Percentiles rank a stretch among this genome's conserved stretches.
Evolutionary conservation across 768 basidiomycete genomes (phyloP).

Genomic region (Kwoniella shandongensis): DNA sequence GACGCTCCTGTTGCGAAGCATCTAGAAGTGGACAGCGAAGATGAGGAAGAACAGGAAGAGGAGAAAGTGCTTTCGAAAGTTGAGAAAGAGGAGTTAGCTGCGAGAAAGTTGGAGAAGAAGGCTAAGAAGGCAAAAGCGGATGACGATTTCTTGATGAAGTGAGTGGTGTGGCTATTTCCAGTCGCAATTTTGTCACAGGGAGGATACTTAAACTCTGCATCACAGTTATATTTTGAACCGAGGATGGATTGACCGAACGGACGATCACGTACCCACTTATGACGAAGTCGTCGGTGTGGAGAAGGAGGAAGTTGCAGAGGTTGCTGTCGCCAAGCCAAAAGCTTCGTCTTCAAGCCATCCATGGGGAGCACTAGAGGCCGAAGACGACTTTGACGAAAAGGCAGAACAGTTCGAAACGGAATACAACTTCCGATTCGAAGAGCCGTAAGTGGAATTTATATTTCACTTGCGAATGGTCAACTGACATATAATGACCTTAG

Average conservation of each 20-base stretch:
- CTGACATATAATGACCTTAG: constrained; percentile 53
- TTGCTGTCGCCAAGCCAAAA: constrained; percentile 39
- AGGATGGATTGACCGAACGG: constrained; percentile 87
- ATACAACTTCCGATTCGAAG: constrained; percentile 97
- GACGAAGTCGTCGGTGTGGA: constrained; percentile 64
- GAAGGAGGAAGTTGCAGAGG: constrained; percentile 29
- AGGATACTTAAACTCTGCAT: background rate
- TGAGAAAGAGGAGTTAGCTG: constrained; percentile 49
- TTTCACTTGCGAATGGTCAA: background rate
- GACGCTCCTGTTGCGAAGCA: constrained; percentile 23
- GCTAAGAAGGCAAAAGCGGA: constrained; percentile 64
- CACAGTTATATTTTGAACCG: constrained; percentile 91
- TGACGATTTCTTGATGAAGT: constrained; percentile 90
- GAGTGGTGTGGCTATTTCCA: constrained; percentile 51
- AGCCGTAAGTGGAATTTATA: constrained; percentile 66
- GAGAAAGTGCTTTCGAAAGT: constrained; percentile 3
- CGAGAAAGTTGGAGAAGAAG: constrained; percentile 48
- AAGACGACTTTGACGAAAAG: constrained; percentile 75
- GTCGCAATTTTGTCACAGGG: background rate
- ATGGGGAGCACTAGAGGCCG: constrained; percentile 58
- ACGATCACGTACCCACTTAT: constrained; percentile 77
- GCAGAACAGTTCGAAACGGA: constrained; percentile 90
- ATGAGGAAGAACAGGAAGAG: constrained; percentile 33
- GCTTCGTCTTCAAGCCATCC: constrained; percentile 45
- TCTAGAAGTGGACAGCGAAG: constrained; percentile 41